Base-by-base conservation (phyloP, 2,329 filamentous ascomycete genomes). In the Clonostachys rhizophaga region DNA sequence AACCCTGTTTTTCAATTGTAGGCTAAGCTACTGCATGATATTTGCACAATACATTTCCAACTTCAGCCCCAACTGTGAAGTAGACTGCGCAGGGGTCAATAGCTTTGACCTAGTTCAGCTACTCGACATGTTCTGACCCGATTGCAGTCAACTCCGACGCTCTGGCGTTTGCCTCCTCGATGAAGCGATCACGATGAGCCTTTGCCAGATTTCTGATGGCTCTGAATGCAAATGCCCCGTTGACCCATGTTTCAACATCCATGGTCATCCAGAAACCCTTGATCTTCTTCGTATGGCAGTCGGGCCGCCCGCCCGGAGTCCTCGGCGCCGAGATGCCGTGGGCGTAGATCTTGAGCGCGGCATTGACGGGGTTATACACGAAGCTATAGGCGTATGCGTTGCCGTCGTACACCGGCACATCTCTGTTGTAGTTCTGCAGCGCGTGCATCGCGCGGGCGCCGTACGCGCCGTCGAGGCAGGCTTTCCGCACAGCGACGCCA, bases 251-350 rank as follows among this genome's bases (percentile, higher is more conserved):
- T 3, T 66, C 52, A 6, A 44, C 30, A 39, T 53, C 49, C 20
- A 45, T 42, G 1, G 58, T 67, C 53, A 70, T 51, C 4, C 3
- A 47, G 35, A 40, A 70, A 6, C 11, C 34, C 0, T 52, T 46
- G 11, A 69, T 11, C 48, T 61, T 50, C 12, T 62, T 68, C 65
- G 71, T 73, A 45, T 70, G 57, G 54, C 72, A 73, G 54, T 64
- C 61, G 6, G 61, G 61, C 42, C 47, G 63, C 54, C 50, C 60
- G 49, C 52, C 59, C 42, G 58, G 52, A 20, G 13, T 53, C 11
- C 44, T 51, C 43, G 65, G 61, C 48, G 57, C 55, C 10, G 59
- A 63, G 47, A 55, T 24, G 50, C 71, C 59, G 52, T 62, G 61
- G 43, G 66, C 56, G 51, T 67, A 71, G 44, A 71, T 50, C 50